A percentile compares a stretch with the other conserved stretches of the same genome.
Conservation (phyloP, 768 basidiomycete species). For the Pleurotus cornucopiae region DNA sequence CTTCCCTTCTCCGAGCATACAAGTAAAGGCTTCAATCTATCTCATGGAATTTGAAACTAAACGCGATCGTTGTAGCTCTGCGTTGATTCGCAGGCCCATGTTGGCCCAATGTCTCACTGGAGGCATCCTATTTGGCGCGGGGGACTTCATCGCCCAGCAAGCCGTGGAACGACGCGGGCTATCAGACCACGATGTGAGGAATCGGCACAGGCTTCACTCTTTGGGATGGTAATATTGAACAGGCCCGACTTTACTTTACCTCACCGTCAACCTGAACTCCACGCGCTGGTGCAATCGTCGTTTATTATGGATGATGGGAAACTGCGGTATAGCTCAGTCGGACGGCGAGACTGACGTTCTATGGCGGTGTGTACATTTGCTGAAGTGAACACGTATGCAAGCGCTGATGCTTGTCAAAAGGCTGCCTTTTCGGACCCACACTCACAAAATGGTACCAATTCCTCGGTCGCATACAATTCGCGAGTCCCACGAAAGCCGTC, state of each 20-base stretch:
- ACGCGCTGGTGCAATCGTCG: too few species aligned
- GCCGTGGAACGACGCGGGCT: constrained; percentile 65
- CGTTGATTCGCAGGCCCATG: constrained; percentile 60
- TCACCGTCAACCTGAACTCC: too few species aligned
- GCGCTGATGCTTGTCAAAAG: constrained; percentile 21
- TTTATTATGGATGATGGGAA: too few species aligned
- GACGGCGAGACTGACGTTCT: constrained; percentile 63
- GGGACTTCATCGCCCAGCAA: constrained; percentile 86
- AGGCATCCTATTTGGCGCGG: constrained; percentile 64
- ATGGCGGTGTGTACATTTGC: constrained; percentile 52
- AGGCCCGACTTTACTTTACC: neutral
- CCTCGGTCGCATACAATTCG: constrained; percentile 67
- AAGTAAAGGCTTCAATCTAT: constrained; percentile 22
- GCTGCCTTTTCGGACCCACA: constrained; percentile 73
- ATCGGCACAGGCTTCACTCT: constrained; percentile 11
- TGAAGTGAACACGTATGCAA: neutral
- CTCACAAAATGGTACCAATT: constrained; percentile 81
- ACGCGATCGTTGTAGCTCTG: constrained; percentile 33
- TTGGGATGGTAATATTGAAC: constrained; percentile 1
- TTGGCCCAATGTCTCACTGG: constrained; percentile 62
- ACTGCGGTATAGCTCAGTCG: constrained; percentile 39
- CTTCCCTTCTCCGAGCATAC: constrained; percentile 31
- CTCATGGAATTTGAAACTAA: constrained; percentile 2
- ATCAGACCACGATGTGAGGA: constrained; percentile 67
- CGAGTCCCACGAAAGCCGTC: constrained; percentile 52